Evolutionary conservation across 345 rosid genomes (phyloP), one percentile per base, ranked within the genome.

Genomic region (Punica granatum): DNA sequence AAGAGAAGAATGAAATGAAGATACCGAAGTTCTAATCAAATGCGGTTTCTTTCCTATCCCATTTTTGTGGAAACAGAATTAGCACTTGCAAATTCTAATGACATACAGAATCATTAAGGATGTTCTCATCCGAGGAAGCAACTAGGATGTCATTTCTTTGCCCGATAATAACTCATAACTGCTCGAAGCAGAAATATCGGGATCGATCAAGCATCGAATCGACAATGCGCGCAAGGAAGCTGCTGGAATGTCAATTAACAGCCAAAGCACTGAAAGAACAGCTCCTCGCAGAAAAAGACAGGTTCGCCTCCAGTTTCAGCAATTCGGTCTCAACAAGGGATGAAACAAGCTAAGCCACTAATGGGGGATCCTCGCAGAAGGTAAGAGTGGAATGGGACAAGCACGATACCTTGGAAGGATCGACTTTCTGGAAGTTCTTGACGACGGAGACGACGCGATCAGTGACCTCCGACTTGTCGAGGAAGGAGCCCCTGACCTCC

Each of bases 401-500:
- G 21, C 6, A n/a, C 2, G 4, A n/a, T 72, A 92, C 98, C 99
- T 92, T 89, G 34, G 96, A 86, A 65, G 97, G 92, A 70, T 94
- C 96, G 35, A 92, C 90, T 80, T 84, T 88, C 80, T 86, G 87
- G 79, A 86, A 92, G 72, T 94, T 88, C 81, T 94, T 94, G 75
- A 94, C 99, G 69, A 88, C 96, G 13, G 77, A 63, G 80, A 89
- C 7, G 46, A 94, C 96, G 15, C 99, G 96, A 82, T 94, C 99
- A 25, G 98, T 76, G 77, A 94, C 99, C 76, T 92, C 99, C 8
- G 97, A 83, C 74, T 92, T 94, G 80, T 94, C 96, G 26, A 94
- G 98, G 77, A 94, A 94, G 31, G 97, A 79, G 26, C 98, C 98
- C 63, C 88, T 77, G 3, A 89, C 86, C 76, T 90, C 98, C 67